Evolutionary conservation across 2,329 filamentous ascomycete species (phyloP).

Genomic region (Claviceps spartinae): DNA sequence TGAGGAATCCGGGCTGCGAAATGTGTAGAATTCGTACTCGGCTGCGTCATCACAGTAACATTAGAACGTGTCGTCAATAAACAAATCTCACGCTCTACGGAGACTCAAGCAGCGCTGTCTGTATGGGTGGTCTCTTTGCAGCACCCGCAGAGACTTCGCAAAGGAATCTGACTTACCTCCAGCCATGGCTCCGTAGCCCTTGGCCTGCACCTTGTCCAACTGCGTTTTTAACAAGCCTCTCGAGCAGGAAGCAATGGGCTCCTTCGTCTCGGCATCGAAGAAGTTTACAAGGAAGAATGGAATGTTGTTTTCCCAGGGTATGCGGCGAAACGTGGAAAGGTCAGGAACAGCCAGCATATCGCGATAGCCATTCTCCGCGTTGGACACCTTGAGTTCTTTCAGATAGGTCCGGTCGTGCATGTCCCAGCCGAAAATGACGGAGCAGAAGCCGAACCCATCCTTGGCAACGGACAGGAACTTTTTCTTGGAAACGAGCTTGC

Average conservation of each 20-base stretch:
- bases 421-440: conserved; percentile 90
- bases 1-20: conserved; percentile 47
- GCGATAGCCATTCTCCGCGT: conserved; percentile 79
- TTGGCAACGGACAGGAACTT: conserved; percentile 79
- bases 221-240: conserved; percentile 59
- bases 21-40: conserved; percentile 93
- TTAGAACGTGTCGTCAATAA: too few relatives aligned
- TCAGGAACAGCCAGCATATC: conserved; percentile 77
- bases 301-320: conserved; percentile 81
- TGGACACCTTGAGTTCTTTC: conserved; percentile 73
- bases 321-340: conserved; percentile 61
- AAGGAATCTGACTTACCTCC: conserved; percentile 49
- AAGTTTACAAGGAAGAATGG: conserved; percentile 81
- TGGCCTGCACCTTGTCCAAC: conserved; percentile 50
- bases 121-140: neutral
- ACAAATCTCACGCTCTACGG: neutral
- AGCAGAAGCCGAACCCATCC: conserved; percentile 84
- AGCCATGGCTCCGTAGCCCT: conserved; percentile 74
- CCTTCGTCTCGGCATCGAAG: conserved; percentile 61
- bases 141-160: neutral
- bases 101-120: neutral
- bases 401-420: conserved; percentile 92
- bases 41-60: conserved; percentile 33
- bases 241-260: conserved; percentile 65
- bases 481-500: conserved; percentile 83